Evolutionary conservation across 1,139 yeast species (phyloP).

Genomic region (Geotrichum europaeum): DNA sequence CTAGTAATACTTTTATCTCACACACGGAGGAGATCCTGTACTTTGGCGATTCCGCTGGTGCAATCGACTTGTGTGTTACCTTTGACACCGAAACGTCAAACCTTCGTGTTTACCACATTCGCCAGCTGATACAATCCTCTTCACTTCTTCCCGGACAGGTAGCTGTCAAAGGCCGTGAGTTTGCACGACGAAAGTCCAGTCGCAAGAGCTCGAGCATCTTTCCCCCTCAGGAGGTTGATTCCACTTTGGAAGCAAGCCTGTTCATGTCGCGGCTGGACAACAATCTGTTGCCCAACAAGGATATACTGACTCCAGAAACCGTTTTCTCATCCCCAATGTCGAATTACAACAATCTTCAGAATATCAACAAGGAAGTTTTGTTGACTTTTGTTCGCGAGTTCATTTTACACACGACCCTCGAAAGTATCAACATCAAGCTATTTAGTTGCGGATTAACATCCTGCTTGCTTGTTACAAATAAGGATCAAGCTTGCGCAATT

Average conservation of each 20-base stretch:
- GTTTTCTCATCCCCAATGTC: background rate
- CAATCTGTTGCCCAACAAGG: background rate
- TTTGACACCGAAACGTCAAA: conserved; percentile 21
- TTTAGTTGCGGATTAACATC: background rate
- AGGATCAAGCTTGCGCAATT: background rate
- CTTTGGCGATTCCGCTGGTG: conserved; percentile 21
- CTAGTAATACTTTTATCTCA: conserved; percentile 62
- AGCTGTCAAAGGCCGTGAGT: conserved; percentile 1
- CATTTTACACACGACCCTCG: background rate
- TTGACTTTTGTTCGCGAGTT: conserved; percentile 10
- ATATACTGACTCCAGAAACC: background rate
- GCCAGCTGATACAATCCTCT: conserved; percentile 10
- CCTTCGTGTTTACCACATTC: conserved; percentile 26
- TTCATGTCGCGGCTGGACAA: conserved; percentile 10
- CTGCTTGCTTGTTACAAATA: background rate
- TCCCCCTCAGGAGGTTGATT: conserved; percentile 3
- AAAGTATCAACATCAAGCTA: background rate
- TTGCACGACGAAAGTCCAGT: conserved; percentile 13
- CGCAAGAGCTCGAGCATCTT: conserved; percentile 14
- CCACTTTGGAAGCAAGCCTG: conserved; percentile 8
- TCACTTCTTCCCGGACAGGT: conserved; percentile 10
- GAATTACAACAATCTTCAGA: background rate
- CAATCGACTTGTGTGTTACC: conserved; percentile 27
- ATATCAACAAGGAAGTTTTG: conserved; percentile 8
- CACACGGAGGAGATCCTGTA: conserved; percentile 47